A percentile compares a stretch with the other conserved stretches of the same genome.
Evolutionary conservation across 345 rosid genomes (phyloP).

Genomic region (Eucalyptus viminalis): DNA sequence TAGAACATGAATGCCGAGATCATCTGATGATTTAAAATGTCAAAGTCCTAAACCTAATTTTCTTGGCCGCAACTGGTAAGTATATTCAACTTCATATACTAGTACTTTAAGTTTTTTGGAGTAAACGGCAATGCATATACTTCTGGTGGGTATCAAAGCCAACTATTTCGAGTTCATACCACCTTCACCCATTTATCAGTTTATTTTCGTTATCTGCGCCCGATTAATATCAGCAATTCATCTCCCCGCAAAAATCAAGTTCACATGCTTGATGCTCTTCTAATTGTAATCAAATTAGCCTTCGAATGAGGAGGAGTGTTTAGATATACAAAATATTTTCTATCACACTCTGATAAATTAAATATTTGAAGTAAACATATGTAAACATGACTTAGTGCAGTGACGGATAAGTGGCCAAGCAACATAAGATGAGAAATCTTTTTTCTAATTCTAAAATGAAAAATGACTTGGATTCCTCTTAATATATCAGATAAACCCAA

Average conservation of each 20-base stretch:
- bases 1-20: not conserved
- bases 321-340: not conserved
- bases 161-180: not conserved
- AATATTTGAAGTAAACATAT: not conserved
- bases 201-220: not conserved
- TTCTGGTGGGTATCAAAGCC: not conserved
- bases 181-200: not conserved
- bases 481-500: not conserved
- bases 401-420: not conserved
- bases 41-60: not conserved
- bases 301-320: not conserved
- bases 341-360: not conserved
- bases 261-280: not conserved
- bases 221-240: not conserved
- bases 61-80: not conserved
- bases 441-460: not conserved
- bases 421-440: not conserved
- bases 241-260: not conserved
- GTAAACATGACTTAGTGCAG: not conserved
- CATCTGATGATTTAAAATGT: not conserved
- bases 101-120: not conserved
- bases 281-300: not conserved
- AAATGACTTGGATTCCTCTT: not conserved
- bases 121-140: not conserved
- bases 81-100: not conserved